Evolutionary conservation across 2,329 filamentous ascomycete genomes (phyloP).

Genomic region (Apiospora marii): DNA sequence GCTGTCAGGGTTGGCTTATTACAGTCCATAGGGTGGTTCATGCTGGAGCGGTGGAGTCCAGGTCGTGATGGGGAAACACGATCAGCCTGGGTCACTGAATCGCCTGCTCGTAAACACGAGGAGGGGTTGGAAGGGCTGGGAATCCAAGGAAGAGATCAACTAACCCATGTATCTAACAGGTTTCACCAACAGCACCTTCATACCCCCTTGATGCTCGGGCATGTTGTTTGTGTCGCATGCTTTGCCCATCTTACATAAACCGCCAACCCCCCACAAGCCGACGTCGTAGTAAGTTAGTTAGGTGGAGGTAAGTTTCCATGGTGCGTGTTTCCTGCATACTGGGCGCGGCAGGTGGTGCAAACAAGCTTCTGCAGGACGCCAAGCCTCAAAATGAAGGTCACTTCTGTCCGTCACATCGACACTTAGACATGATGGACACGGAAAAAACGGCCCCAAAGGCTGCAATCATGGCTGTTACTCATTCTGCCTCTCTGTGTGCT

Average conservation of each 20-base stretch:
- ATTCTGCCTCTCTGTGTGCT: too few species aligned
- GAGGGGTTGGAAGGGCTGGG: background rate
- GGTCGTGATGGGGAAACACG: background rate
- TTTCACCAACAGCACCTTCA: background rate
- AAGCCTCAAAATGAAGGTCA: background rate
- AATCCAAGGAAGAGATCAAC: background rate
- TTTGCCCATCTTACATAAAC: background rate
- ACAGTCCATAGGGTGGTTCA: conserved; percentile 1
- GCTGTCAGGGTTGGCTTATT: background rate
- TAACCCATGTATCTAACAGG: background rate
- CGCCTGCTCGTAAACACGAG: background rate
- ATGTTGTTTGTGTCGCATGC: background rate
- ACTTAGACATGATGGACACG: background rate
- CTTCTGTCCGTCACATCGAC: background rate
- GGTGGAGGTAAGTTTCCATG: conserved; percentile 13
- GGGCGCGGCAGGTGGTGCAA: conserved; percentile 3
- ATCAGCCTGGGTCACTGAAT: background rate
- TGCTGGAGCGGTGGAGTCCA: conserved; percentile 2
- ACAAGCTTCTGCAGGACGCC: conserved; percentile 10
- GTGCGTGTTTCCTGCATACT: background rate
- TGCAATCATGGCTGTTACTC: background rate
- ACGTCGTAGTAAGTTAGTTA: background rate
- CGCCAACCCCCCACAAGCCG: background rate
- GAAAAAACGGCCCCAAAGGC: background rate
- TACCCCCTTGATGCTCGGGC: background rate